Conservation (phyloP, 306 rosid genomes). For the Cucumis melo region DNA sequence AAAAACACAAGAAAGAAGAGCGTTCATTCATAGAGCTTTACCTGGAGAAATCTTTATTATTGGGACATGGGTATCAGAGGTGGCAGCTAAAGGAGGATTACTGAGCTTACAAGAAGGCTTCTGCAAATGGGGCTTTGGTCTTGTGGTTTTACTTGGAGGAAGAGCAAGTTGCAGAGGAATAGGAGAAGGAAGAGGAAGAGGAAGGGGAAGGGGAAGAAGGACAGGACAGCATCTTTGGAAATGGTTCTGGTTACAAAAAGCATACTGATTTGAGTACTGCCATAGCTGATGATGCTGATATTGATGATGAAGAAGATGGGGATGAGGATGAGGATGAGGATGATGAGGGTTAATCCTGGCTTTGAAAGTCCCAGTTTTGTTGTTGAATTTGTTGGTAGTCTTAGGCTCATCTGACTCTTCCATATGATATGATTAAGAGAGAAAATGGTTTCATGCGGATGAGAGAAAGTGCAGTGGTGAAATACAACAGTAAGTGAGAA, state of each 20-base stretch:
- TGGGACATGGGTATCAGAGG: constrained; percentile 45
- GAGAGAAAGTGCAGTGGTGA: constrained; percentile 12
- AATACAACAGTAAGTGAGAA: neutral
- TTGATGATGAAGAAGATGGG: constrained; percentile 11
- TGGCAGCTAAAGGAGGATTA: constrained; percentile 29
- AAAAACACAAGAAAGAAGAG: constrained; percentile 6
- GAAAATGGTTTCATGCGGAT: constrained; percentile 15
- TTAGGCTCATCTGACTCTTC: constrained; percentile 58
- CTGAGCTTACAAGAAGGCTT: constrained; percentile 61
- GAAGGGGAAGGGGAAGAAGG: constrained; percentile 83
- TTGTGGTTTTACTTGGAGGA: constrained; percentile 37
- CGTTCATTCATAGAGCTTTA: constrained; percentile 9
- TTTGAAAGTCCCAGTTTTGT: constrained; percentile 30
- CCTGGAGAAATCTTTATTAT: constrained; percentile 31
- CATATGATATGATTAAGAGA: constrained; percentile 32
- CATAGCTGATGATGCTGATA: constrained; percentile 32
- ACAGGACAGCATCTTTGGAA: constrained; percentile 58
- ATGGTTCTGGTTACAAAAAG: constrained; percentile 42
- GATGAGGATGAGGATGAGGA: neutral
- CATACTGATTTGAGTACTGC: constrained; percentile 43
- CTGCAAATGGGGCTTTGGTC: constrained; percentile 51
- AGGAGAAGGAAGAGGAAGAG: constrained; percentile 67
- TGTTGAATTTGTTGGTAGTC: constrained; percentile 40
- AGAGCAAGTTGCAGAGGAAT: constrained; percentile 58
- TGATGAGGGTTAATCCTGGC: constrained; percentile 16